Evolutionary conservation across 1,139 yeast species (phyloP), one percentile per base, ranked within the genome.

Genomic region (Sugiyamaella xylanicola): DNA sequence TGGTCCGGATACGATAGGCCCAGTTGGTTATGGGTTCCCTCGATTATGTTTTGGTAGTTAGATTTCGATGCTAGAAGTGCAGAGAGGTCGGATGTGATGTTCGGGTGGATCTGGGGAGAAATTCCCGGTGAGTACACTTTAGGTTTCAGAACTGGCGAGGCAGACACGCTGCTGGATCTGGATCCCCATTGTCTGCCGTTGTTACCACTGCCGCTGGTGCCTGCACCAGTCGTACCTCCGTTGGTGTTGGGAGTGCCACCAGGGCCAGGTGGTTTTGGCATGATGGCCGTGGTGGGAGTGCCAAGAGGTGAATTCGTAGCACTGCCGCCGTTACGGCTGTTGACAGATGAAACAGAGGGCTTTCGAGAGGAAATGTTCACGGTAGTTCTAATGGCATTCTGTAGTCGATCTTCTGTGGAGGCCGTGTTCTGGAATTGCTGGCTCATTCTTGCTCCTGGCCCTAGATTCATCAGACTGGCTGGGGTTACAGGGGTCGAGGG

Each of bases 21-120:
- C 17, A 75, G 67, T 51, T 72, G 75, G 53, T 63, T 68, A 63
- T 75, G 77, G 22, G 70, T 73, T 39, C 78, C 78, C 54, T 75
- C 79, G n/a, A 75, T 66, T 36, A 75, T 73, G 60, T 73, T 72
- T 59, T 75, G 79, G 59, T 75, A 74, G 59, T 75, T 75, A 35
- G 77, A 73, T 60, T 74, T 73, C 19, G 74, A 63, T 25, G 75
- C 76, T 49, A 72, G 67, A 48, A 73, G 59, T n/a, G 67, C 65
- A 13, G 68, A 63, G 37, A 69, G 59, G 52, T 73, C 73, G 1
- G 57, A 16, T 17, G 61, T 41, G 51, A 64, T 59, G 32, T 59
- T 62, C 48, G 67, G 61, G 17, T 54, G 56, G n/a, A 61, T 58
- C 42, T 53, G 61, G 5, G 65, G 68, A 21, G 67, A 56, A 43